These are phyloP conservation scores for Xylariomycetidae sp. DNA, from an alignment of 2,329 filamentous ascomycete species.

Conservation along the genomic window DNA sequence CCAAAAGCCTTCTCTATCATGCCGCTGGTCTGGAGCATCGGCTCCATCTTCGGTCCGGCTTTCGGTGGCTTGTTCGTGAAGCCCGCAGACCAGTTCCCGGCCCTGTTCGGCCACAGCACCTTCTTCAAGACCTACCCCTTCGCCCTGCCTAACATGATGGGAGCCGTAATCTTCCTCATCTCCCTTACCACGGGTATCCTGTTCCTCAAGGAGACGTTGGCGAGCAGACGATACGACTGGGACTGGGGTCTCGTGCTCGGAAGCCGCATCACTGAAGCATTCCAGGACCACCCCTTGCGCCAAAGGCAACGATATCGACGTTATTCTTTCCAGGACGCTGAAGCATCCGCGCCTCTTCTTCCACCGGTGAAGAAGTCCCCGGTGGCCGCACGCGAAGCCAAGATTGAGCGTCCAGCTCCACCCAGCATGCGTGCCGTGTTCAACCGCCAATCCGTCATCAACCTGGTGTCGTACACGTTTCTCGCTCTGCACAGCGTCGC, in stretches of 20 bases:
- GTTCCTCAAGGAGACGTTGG: slow-evolving; percentile 84
- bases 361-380: slow-evolving; percentile 24
- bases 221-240: slow-evolving; percentile 58
- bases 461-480: slow-evolving; percentile 73
- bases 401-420: slow-evolving; percentile 14
- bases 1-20: slow-evolving; percentile 88
- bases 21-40: slow-evolving; percentile 85
- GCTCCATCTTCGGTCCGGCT: slow-evolving; percentile 80
- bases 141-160: slow-evolving; percentile 75
- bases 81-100: slow-evolving; percentile 70
- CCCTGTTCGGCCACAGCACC: slow-evolving; percentile 59
- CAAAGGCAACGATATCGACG: slow-evolving; percentile 31
- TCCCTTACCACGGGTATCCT: slow-evolving; percentile 70
- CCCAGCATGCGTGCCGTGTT: slow-evolving; percentile 48
- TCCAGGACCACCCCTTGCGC: slow-evolving; percentile 17
- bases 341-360: slow-evolving; percentile 52
- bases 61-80: slow-evolving; percentile 85
- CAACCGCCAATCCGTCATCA: slow-evolving; percentile 67
- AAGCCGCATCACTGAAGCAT: slow-evolving; percentile 51
- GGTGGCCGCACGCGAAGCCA: slow-evolving; percentile 4
- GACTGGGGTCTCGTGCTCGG: slow-evolving; percentile 78
- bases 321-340: slow-evolving; percentile 49
- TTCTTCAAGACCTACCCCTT: slow-evolving; percentile 79
- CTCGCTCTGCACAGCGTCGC: slow-evolving; percentile 78
- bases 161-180: slow-evolving; percentile 70